Base-by-base conservation (phyloP, 345 rosid species). In the Euphorbia lathyris region DNA sequence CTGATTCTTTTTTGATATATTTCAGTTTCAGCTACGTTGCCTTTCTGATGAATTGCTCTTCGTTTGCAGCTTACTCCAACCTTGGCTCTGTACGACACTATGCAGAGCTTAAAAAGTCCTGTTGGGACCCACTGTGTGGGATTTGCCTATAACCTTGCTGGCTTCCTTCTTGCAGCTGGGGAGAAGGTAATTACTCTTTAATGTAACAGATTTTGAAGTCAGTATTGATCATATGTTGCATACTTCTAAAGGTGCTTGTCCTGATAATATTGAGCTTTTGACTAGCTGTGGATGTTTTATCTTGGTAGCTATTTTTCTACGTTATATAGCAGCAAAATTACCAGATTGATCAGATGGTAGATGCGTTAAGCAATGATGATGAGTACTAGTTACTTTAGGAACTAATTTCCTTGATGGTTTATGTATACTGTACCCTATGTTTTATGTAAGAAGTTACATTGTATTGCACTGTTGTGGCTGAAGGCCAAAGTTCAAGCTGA, bases 131-230 rank as follows among this genome's bases (percentile, higher is more conserved):
- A 85, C 58, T 85, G 89, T 67, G 78, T 90, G 2, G 97, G 97
- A 75, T 83, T 73, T 79, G 90, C 99, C 40, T 88, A 85, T 81
- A 86, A 91, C 81, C 82, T 95, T 63, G 92, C 93, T n/a, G 96
- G 86, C 30, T 91, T 91, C 77, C 83, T 91, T 71, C 87, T 95
- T 57, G 86, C 96, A 30, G 97, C 93, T 2, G 97, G 99, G 42
- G 93, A 91, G 43, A 95, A 95, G 90, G 97, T 95, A 75, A 53
- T 57, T 5, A 29, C 27, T 42, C 47, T 26, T 9, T 50, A 8
- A 10, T 38, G 48, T 26, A 25, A 26, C 52, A 12, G 40, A 71
- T 62, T 52, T 22, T 63, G 42, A 63, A 71, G 51, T 60, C 25
- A 51, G 13, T 63, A 3, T 10, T 12, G 34, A 32, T 48, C 16